Base-by-base conservation (phyloP, 805 yeast species). In the Sugiyamaella lignohabitans region DNA sequence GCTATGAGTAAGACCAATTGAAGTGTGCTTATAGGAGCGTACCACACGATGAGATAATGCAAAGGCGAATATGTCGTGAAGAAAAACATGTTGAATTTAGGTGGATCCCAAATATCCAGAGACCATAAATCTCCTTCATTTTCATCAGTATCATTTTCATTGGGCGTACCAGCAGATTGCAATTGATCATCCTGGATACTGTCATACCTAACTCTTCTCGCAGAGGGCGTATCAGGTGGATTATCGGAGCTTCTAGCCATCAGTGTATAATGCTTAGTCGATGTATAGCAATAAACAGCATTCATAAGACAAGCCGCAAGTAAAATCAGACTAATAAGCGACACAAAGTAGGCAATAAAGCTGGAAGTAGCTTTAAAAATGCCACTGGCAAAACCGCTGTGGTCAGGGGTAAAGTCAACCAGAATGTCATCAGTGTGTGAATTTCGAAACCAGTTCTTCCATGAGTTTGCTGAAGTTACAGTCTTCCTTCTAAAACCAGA, bases 41-140 rank as follows among this genome's bases (percentile, higher is more conserved):
- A 50, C 51, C 69, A 63, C 45, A 78, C 62, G n/a, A 74, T 63
- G 2, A 71, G 45, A 5, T 77, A 53, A 41, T 72, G 74, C 6
- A 79, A 58, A 0, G 94, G 93, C 5, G 86, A 79, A 52, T 79
- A 79, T 1, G 76, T 62, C 2, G 76, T 67, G 23, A 76, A 70
- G 2, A 83, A 54, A 41, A 68, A 64, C 4, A 82, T 66, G 27
- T 71, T 71, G 59, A 82, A 80, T 52, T 69, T 69, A 0, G 82
- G 72, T 0, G 91, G 91, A 38, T 70, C 68, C 94, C 94, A 84
- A 42, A 82, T 74, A 17, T 64, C 66, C 37, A 84, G 60, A 48
- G 76, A 74, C 78, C 83, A 82, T 1, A 54, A 32, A 11, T 58
- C 54, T n/a, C n/a, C n/a, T n/a, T n/a, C n/a, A n/a, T n/a, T n/a